Conservation (phyloP, 75 land plant species). For the Sequoia sempervirens region DNA sequence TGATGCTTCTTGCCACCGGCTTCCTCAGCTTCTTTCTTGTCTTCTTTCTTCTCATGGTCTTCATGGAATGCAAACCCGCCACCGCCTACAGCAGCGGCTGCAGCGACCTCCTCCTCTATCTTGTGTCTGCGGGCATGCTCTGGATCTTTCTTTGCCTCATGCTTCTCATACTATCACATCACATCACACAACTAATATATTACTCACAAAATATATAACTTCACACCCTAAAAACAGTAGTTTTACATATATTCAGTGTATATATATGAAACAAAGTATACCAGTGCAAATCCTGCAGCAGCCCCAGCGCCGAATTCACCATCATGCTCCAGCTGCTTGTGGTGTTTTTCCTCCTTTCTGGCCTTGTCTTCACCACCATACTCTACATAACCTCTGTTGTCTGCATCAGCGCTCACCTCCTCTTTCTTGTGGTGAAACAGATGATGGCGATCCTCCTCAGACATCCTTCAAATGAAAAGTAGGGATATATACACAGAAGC, state of each 20-base stretch:
- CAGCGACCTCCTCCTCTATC: not conserved
- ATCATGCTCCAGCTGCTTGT: conserved; percentile 13
- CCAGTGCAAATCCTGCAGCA: conserved; percentile 41
- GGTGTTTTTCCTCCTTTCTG: not conserved
- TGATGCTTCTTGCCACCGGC: too few relatives aligned
- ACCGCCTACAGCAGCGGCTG: too few relatives aligned
- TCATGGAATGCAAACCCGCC: too few relatives aligned
- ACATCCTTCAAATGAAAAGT: not conserved
- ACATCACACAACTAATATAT: too few relatives aligned
- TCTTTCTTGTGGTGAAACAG: not conserved
- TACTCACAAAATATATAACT: too few relatives aligned
- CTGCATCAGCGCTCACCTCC: not conserved
- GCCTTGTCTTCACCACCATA: not conserved
- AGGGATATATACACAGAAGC: not conserved
- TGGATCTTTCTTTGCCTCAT: not conserved
- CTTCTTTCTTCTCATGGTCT: too few relatives aligned
- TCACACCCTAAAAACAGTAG: too few relatives aligned
- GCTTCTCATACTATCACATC: too few relatives aligned
- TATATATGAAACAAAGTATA: not conserved
- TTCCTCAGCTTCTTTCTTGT: too few relatives aligned
- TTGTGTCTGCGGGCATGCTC: not conserved
- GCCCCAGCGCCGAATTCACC: conserved; percentile 19
- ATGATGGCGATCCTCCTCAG: not conserved
- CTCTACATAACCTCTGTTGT: not conserved
- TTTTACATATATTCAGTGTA: not conserved